Percentiles rank a stretch among this genome's conserved stretches.
Conservation (phyloP, 2,329 filamentous ascomycete genomes). For the Sporothrix brunneoviolacea region DNA sequence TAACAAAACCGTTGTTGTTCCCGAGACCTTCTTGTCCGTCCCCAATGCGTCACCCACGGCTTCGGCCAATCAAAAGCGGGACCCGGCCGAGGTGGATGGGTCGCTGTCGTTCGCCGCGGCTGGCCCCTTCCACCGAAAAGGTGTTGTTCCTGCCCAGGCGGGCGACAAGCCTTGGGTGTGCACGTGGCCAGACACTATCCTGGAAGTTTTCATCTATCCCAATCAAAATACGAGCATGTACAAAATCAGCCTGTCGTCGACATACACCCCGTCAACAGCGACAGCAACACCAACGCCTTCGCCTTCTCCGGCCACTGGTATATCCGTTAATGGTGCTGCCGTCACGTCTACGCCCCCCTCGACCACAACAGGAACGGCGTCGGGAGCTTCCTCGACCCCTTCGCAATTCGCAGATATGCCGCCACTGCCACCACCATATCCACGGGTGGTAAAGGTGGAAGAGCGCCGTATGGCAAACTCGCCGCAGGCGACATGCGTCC, state of each 20-base stretch:
- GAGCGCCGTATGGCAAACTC: conserved; percentile 41
- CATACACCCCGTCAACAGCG: conserved; percentile 4
- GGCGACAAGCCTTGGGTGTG: conserved; percentile 55
- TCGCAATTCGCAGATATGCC: conserved; percentile 12
- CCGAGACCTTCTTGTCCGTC: conserved; percentile 32
- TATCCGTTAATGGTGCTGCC: not conserved
- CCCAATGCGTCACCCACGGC: conserved; percentile 13
- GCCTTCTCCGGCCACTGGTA: conserved; percentile 6
- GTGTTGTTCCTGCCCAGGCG: conserved; percentile 26
- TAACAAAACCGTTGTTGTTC: conserved; percentile 51
- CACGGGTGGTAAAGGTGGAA: conserved; percentile 47
- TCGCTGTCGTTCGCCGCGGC: conserved; percentile 2
- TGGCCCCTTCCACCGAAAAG: conserved; percentile 31
- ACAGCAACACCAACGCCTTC: conserved; percentile 12
- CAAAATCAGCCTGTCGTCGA: conserved; percentile 13
- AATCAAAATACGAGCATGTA: conserved; percentile 41
- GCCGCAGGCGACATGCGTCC: conserved; percentile 38
- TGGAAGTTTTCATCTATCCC: conserved; percentile 53
- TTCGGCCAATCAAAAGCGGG: conserved; percentile 20
- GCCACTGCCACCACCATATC: conserved; percentile 35
- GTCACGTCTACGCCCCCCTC: conserved; percentile 3
- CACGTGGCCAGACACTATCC: conserved; percentile 47
- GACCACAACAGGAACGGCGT: conserved; percentile 5
- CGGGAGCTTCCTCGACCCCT: not conserved
- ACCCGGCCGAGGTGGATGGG: not conserved